Conservation (phyloP, 129 eudicot genomes). For the Glebionis coronaria region DNA sequence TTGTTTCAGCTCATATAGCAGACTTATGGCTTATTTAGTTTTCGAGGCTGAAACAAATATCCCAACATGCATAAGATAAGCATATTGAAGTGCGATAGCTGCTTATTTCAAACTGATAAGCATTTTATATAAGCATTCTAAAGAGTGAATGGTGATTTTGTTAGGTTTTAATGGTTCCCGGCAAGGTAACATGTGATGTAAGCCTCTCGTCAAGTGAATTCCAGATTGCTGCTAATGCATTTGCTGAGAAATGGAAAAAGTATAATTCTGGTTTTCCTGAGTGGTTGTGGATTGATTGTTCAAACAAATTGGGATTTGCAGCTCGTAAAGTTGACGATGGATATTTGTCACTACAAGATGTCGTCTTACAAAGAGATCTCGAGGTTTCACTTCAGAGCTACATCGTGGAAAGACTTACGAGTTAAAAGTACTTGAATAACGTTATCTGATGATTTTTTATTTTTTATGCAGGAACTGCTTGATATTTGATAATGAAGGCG, state of each 20-base stretch:
- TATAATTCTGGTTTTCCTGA: slow-evolving; percentile 56
- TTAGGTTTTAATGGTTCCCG: slow-evolving; percentile 33
- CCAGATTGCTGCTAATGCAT: slow-evolving; percentile 48
- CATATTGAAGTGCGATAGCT: too few species aligned
- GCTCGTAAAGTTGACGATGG: slow-evolving; percentile 54
- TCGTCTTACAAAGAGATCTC: slow-evolving; percentile 37
- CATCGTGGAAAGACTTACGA: too few species aligned
- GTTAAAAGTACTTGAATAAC: neutral
- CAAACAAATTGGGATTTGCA: slow-evolving; percentile 38
- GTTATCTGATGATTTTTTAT: slow-evolving; percentile 5
- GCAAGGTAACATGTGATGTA: slow-evolving; percentile 43
- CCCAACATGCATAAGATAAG: too few species aligned
- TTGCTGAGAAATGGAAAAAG: slow-evolving; percentile 66
- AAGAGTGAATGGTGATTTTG: neutral
- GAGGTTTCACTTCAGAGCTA: slow-evolving; percentile 45
- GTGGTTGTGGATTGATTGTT: slow-evolving; percentile 69
- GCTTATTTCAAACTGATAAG: too few species aligned
- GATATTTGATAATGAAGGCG: slow-evolving; percentile 29
- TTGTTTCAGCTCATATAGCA: too few species aligned
- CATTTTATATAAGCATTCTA: too few species aligned
- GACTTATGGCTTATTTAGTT: too few species aligned
- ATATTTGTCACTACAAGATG: slow-evolving; percentile 58
- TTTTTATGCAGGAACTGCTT: slow-evolving; percentile 44
- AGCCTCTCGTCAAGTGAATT: slow-evolving; percentile 61
- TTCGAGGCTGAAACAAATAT: too few species aligned